These are phyloP conservation scores for Chalciporus piperatus DNA, from an alignment of 768 basidiomycete genomes.

Conservation along the genomic window DNA sequence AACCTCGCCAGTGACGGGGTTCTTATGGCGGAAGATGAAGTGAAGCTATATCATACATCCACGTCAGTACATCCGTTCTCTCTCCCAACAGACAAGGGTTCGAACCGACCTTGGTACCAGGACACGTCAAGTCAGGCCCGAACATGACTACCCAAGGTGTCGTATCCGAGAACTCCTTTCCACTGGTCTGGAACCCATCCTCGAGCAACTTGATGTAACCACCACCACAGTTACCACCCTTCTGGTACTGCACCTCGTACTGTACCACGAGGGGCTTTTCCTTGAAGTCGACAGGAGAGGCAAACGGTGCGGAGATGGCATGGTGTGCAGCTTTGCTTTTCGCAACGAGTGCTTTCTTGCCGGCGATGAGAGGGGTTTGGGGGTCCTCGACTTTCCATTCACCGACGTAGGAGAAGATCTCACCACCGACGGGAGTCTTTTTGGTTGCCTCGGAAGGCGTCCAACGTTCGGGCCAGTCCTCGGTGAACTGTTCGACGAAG, in stretches of 20 bases:
- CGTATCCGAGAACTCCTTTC: constrained; percentile 90
- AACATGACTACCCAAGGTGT: constrained; percentile 98
- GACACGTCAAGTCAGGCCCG: constrained; percentile 93
- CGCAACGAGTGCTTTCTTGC: constrained; percentile 90
- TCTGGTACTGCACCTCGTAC: constrained; percentile 99
- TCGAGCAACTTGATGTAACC: constrained; percentile 97
- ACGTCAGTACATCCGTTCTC: constrained; percentile 1
- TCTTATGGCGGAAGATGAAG: constrained; percentile 99
- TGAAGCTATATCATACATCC: constrained; percentile 58
- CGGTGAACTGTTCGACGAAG: constrained; percentile 96
- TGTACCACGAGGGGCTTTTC: constrained; percentile 89
- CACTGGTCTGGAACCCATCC: constrained; percentile 90
- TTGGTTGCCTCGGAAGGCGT: constrained; percentile 96
- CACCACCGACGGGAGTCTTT: constrained; percentile 93
- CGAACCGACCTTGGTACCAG: constrained; percentile 76
- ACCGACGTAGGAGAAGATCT: constrained; percentile 97
- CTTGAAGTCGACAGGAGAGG: constrained; percentile 72
- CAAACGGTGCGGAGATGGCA: constrained; percentile 94
- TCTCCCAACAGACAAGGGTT: background rate
- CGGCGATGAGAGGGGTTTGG: constrained; percentile 67
- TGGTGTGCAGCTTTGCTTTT: constrained; percentile 98
- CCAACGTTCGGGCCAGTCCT: constrained; percentile 90
- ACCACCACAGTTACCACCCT: constrained; percentile 98
- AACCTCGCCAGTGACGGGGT: constrained; percentile 85
- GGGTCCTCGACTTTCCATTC: constrained; percentile 96